Percentiles rank a stretch among this genome's conserved stretches.
These are phyloP conservation scores for Suillus alpinus DNA, from an alignment of 768 basidiomycete genomes.

Conservation along the genomic window DNA sequence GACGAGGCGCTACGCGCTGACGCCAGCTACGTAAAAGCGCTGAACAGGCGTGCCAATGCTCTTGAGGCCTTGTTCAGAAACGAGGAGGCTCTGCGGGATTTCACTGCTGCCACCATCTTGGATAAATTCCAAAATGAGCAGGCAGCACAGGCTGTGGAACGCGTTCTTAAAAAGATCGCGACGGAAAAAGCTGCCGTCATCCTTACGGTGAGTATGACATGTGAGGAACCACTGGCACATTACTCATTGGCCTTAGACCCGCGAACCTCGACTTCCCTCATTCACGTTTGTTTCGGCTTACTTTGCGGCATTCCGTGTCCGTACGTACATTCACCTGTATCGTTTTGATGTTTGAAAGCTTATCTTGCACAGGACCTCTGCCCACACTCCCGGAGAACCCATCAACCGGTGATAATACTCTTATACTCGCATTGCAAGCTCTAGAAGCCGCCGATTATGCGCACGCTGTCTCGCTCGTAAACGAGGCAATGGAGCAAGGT, in stretches of 20 bases:
- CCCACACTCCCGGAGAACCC: conserved; percentile 74
- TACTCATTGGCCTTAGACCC: conserved; percentile 34
- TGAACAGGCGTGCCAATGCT: conserved; percentile 87
- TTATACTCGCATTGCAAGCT: conserved; percentile 78
- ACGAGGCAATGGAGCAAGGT: conserved; percentile 85
- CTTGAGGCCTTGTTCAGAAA: conserved; percentile 71
- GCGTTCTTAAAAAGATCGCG: conserved; percentile 85
- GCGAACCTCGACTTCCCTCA: conserved; percentile 83
- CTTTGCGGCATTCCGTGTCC: conserved; percentile 92
- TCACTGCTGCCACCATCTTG: conserved; percentile 93
- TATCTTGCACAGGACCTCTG: conserved; percentile 46
- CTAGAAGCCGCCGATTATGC: conserved; percentile 81
- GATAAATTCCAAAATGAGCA: conserved; percentile 86
- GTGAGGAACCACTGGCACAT: background rate
- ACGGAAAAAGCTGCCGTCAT: conserved; percentile 70
- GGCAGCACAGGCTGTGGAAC: conserved; percentile 80
- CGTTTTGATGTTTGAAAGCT: background rate
- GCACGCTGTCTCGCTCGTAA: conserved; percentile 75
- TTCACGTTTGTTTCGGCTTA: conserved; percentile 92
- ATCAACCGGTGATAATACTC: conserved; percentile 78
- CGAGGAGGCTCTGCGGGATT: conserved; percentile 84
- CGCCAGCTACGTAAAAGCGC: conserved; percentile 79
- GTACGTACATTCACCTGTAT: conserved; percentile 41
- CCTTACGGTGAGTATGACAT: conserved; percentile 47
- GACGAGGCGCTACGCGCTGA: conserved; percentile 85